Evolutionary conservation across 2,329 filamentous ascomycete genomes (phyloP).

Genomic region (Fusarium sp.): DNA sequence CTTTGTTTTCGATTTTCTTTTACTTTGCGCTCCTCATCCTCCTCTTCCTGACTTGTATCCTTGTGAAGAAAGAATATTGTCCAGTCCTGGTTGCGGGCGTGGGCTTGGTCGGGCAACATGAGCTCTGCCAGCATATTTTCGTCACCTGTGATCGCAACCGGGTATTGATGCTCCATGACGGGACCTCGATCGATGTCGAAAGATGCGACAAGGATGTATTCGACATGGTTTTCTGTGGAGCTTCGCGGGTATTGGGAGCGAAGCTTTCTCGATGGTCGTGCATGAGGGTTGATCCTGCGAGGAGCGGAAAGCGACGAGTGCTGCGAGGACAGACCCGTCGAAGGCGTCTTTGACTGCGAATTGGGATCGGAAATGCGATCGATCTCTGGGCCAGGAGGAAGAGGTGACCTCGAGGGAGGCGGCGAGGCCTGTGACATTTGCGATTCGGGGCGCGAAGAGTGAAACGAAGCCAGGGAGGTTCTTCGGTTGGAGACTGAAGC

Average conservation of each 20-base stretch:
- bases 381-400: constrained; percentile 58
- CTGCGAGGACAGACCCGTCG: constrained; percentile 67
- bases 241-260: constrained; percentile 81
- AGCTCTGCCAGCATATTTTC: constrained; percentile 98
- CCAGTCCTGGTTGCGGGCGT: constrained; percentile 96
- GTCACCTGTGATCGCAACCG: constrained; percentile 92
- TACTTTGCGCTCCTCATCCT: constrained; percentile 73
- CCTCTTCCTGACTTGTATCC: constrained; percentile 84
- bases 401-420: constrained; percentile 64
- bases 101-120: constrained; percentile 97
- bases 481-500: constrained; percentile 48
- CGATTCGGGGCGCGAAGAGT: constrained; percentile 66
- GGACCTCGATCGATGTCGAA: constrained; percentile 97
- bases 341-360: constrained; percentile 68
- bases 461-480: constrained; percentile 72
- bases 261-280: constrained; percentile 64
- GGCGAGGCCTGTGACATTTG: constrained; percentile 65
- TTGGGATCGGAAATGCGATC: constrained; percentile 68
- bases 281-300: constrained; percentile 60
- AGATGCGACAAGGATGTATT: constrained; percentile 96
- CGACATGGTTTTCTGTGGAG: constrained; percentile 89
- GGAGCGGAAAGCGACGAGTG: constrained; percentile 67
- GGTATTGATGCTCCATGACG: constrained; percentile 98
- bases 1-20: constrained; percentile 63
- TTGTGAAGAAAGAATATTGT: constrained; percentile 99